Percentiles rank a stretch among this genome's conserved stretches.
Evolutionary conservation across 1,284 basidiomycete genomes (phyloP).

Genomic region (Puccinia coronata): DNA sequence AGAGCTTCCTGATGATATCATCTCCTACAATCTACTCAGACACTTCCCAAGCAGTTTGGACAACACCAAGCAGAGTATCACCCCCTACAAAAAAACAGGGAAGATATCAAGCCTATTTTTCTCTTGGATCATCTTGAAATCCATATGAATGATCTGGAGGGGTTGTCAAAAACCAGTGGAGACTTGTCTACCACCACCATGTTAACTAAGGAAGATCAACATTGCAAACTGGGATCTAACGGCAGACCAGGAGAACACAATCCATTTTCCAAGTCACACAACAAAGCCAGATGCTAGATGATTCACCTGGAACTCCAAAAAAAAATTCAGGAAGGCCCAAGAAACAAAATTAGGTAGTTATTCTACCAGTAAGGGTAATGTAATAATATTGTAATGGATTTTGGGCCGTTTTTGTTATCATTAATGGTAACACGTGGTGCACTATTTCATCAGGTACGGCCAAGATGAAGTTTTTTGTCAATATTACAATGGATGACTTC

Average conservation of each 20-base stretch:
- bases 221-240: not conserved
- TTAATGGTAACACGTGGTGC: too few species aligned
- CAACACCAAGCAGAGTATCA: slow-evolving; percentile 2
- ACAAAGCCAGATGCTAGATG: not conserved
- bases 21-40: not conserved
- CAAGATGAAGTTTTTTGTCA: too few species aligned
- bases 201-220: not conserved
- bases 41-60: not conserved
- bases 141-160: not conserved
- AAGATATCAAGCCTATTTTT: not conserved
- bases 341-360: too few species aligned
- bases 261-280: not conserved
- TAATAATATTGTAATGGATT: too few species aligned
- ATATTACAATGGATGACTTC: too few species aligned
- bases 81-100: not conserved
- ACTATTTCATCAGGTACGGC: too few species aligned
- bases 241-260: too few species aligned
- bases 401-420: too few species aligned
- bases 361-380: too few species aligned
- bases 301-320: not conserved
- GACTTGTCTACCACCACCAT: not conserved
- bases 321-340: too few species aligned
- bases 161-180: not conserved
- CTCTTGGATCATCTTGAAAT: slow-evolving; percentile 10
- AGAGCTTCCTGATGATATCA: not conserved